Conservation (phyloP, 345 rosid species). For the Ceriops tagal region DNA sequence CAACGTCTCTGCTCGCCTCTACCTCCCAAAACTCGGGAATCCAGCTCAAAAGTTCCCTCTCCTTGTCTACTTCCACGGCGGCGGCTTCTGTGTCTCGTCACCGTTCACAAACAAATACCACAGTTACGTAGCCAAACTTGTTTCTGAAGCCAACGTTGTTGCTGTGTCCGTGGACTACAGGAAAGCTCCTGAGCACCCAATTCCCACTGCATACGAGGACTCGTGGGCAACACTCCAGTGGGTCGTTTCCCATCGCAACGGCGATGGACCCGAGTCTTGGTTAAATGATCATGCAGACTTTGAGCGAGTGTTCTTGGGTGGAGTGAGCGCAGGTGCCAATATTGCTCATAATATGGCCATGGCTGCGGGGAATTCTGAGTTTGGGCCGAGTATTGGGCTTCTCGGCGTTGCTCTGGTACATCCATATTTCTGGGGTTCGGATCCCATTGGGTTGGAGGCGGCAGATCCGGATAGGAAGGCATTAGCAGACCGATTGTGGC, state of each 20-base stretch:
- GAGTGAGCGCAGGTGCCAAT: slow-evolving; percentile 23
- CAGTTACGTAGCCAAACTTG: slow-evolving; percentile 24
- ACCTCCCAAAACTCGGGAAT: slow-evolving; percentile 33
- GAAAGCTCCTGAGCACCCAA: slow-evolving; percentile 44
- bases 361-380: slow-evolving; percentile 6
- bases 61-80: slow-evolving; percentile 55
- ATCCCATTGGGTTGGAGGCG: slow-evolving; percentile 1
- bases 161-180: slow-evolving; percentile 45
- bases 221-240: slow-evolving; percentile 40
- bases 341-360: slow-evolving; percentile 21
- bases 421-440: slow-evolving; percentile 23
- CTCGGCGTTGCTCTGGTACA: slow-evolving; percentile 20
- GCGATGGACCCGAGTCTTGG: slow-evolving; percentile 25
- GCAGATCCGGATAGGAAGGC: slow-evolving; percentile 27
- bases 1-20: slow-evolving; percentile 44
- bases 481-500: slow-evolving; percentile 37
- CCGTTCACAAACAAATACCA: slow-evolving; percentile 37
- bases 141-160: slow-evolving; percentile 34
- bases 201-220: slow-evolving; percentile 45
- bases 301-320: slow-evolving; percentile 9
- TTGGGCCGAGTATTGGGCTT: slow-evolving; percentile 1
- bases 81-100: slow-evolving; percentile 43
- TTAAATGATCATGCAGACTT: slow-evolving; percentile 20
- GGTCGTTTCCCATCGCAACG: slow-evolving; percentile 10
- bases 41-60: slow-evolving; percentile 36